phyloP scores from a whole-genome alignment of 2,329 filamentous ascomycete genomes.

The Fusarium cicatricum region DNA sequence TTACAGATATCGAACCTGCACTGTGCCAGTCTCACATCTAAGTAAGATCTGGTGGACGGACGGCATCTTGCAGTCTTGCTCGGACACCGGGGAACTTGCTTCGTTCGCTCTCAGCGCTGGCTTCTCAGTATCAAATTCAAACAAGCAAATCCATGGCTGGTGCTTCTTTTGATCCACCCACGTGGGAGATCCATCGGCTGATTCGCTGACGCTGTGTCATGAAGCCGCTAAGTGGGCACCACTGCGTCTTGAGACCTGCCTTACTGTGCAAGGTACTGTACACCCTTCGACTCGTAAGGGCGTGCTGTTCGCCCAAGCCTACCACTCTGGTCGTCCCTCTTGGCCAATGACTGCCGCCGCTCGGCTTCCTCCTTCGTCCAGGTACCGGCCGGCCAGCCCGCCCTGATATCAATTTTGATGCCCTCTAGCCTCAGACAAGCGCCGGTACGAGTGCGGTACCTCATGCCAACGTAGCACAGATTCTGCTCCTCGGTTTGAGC shows the following conservation, averaged over 20 bases:
- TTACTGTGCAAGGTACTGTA: conserved; percentile 32
- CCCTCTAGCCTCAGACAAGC: conserved; percentile 21
- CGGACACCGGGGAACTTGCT: conserved; percentile 17
- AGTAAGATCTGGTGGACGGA: conserved; percentile 23
- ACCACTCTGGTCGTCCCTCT: conserved; percentile 12
- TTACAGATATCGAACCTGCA: neutral
- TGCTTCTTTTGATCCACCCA: conserved; percentile 31
- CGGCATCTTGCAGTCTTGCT: conserved; percentile 19
- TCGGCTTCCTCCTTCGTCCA: conserved; percentile 30
- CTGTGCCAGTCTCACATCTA: conserved; percentile 26
- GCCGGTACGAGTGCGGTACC: conserved; percentile 6
- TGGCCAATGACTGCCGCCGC: conserved; percentile 24
- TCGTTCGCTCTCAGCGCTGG: conserved; percentile 3
- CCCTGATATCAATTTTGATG: conserved; percentile 30
- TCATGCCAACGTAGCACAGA: neutral
- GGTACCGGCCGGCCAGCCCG: conserved; percentile 23
- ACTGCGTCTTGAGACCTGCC: neutral
- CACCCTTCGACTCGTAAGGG: conserved; percentile 6
- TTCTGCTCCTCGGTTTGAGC: neutral
- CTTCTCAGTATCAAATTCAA: conserved; percentile 3
- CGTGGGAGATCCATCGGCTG: conserved; percentile 28
- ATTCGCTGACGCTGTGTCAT: conserved; percentile 27
- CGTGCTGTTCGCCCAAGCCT: conserved; percentile 20
- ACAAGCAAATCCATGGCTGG: conserved; percentile 15
- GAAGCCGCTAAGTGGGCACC: conserved; percentile 27